Evolutionary conservation across 306 rosid species (phyloP).

Genomic region (Urtica urens): DNA sequence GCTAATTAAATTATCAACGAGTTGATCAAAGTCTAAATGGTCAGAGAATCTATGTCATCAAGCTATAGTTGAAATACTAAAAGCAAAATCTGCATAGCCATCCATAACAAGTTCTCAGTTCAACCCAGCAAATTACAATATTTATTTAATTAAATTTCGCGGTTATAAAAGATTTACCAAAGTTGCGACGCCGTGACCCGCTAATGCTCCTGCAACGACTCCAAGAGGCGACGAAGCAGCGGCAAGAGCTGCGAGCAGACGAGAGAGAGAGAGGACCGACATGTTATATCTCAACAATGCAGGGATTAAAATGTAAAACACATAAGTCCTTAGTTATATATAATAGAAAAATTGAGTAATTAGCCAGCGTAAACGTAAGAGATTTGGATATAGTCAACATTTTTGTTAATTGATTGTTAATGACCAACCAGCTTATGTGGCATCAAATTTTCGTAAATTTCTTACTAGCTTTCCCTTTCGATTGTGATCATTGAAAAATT

Average conservation of each 20-base stretch:
- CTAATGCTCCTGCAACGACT: conserved; percentile 90
- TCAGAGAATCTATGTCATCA: conserved; percentile 1
- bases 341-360: not conserved
- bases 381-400: no score
- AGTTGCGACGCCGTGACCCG: conserved; percentile 90
- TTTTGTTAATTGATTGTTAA: no score
- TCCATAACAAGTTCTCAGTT: not conserved
- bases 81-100: conserved; percentile 9
- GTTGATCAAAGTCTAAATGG: conserved; percentile 10
- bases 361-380: no score
- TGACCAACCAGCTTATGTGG: no score
- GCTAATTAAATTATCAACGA: no score
- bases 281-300: no score
- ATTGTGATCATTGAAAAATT: no score
- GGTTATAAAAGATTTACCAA: conserved; percentile 45
- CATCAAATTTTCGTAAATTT: no score
- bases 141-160: no score
- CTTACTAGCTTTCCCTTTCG: no score
- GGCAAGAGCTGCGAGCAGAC: conserved; percentile 63
- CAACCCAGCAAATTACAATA: no score
- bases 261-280: conserved; percentile 8
- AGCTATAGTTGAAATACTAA: not conserved
- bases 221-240: conserved; percentile 97
- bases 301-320: not conserved
- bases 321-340: not conserved